Conservation (phyloP, 495 filamentous ascomycete genomes). For the Parachaetomium inaequale region DNA sequence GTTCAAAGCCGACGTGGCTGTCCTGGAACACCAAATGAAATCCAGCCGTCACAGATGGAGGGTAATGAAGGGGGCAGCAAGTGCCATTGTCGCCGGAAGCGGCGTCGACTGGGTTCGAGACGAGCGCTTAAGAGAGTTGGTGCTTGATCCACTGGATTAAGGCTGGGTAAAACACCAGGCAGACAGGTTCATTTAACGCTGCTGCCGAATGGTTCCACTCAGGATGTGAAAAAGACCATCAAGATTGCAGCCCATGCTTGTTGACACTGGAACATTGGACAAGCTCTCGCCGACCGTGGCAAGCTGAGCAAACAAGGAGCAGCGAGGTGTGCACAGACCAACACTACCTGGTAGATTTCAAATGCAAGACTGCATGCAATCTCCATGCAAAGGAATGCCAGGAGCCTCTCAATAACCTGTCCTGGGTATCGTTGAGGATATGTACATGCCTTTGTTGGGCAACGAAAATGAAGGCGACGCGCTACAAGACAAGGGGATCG, state of each 20-base stretch:
- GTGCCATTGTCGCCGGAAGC: constrained; percentile 74
- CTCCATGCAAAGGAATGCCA: too few relatives aligned
- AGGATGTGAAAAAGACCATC: too few relatives aligned
- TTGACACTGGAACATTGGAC: too few relatives aligned
- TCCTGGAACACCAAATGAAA: constrained; percentile 54
- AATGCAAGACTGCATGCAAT: too few relatives aligned
- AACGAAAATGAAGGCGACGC: background rate
- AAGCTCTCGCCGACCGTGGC: too few relatives aligned
- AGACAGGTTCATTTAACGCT: background rate
- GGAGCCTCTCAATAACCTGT: too few relatives aligned
- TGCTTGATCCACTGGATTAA: constrained; percentile 63
- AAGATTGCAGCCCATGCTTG: too few relatives aligned
- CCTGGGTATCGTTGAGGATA: too few relatives aligned
- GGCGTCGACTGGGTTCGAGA: constrained; percentile 80
- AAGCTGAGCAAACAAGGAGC: too few relatives aligned
- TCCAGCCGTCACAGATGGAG: constrained; percentile 61
- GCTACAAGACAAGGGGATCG: background rate
- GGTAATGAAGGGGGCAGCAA: constrained; percentile 68
- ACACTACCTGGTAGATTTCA: too few relatives aligned
- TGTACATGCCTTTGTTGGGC: background rate
- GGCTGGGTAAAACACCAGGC: background rate
- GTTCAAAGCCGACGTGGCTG: constrained; percentile 48
- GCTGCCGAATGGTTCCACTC: too few relatives aligned
- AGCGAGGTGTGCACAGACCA: too few relatives aligned
- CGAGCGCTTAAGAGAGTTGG: constrained; percentile 62